Evolutionary conservation across 2,329 filamentous ascomycete genomes (phyloP).

Genomic region (Apiospora hydei): DNA sequence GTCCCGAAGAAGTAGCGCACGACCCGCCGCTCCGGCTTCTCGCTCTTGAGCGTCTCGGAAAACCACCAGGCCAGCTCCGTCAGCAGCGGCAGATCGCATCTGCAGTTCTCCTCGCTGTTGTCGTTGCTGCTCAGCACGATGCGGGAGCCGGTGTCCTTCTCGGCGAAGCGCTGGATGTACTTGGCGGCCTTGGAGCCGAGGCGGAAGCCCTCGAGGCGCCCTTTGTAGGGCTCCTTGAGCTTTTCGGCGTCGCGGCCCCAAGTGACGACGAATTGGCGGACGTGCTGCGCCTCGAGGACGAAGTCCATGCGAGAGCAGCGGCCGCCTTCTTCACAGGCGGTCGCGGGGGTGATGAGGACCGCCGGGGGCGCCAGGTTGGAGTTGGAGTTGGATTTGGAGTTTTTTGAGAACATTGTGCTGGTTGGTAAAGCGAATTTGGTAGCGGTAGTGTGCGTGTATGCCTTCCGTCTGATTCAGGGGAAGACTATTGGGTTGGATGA

Average conservation of each 20-base stretch:
- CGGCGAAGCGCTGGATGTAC: not conserved
- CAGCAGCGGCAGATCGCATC: not conserved
- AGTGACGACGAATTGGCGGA: not conserved
- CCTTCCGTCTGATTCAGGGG: not conserved
- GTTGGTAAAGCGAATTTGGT: not conserved
- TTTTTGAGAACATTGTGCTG: not conserved
- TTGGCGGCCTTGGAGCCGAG: not conserved
- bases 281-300: not conserved
- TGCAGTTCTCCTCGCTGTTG: not conserved
- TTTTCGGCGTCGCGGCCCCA: constrained; percentile 1
- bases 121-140: not conserved
- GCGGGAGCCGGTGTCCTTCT: not conserved
- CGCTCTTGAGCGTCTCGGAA: not conserved
- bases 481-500: too few species aligned
- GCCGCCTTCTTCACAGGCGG: not conserved
- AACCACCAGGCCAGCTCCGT: constrained; percentile 4
- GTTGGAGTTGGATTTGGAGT: not conserved
- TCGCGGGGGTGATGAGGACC: not conserved
- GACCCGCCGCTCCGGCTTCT: not conserved
- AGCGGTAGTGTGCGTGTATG: too few species aligned
- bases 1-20: not conserved
- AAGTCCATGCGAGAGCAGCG: not conserved
- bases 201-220: not conserved
- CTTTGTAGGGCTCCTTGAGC: not conserved
- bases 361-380: not conserved